Evolutionary conservation across 108 stramenopile genomes (phyloP), one percentile per base, ranked within the genome.

Genomic region (Nitzschia sp.): DNA sequence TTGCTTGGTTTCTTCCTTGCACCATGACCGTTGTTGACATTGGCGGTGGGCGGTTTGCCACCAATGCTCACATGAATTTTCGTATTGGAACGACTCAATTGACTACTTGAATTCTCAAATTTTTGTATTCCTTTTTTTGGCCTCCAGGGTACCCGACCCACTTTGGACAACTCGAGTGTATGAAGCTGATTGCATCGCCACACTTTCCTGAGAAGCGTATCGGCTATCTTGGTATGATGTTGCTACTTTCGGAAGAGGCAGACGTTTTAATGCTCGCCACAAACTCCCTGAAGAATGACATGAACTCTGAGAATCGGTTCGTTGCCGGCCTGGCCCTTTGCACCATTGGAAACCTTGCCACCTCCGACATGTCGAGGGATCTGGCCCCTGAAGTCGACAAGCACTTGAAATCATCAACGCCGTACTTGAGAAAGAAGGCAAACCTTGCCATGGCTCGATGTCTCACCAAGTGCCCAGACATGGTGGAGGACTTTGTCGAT

Each of bases 81-180:
- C 49, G 49, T 51, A 59, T 30, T 2, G 26, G 19, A 34, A 66
- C 5, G 69, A 51, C 58, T 42, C 49, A 27, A 31, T 47, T 13
- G 47, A 33, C 49, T 29, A 66, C 18, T 19, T 21, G 21, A 38
- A 46, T 58, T 42, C 42, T 62, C 48, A 54, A 23, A 61, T 53
- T 60, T 49, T 45, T 17, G 33, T 59, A 48, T 59, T 54, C 38
- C 5, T 63, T 3, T 63, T 21, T 8, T 23, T 11, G 31, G 13
- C 21, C 23, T 57, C 8, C 74, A 90, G 97, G 98, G 18, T 98
- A 99, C 68, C 97, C 98, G 42, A 98, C 96, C n/a, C 98, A 99
- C 88, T 99, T 97, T 78, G 99, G 98, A 51, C 99, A 99, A 74
- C 90, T 99, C 74, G 99, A 99, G 82, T 98, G 98, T 72, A 83